Base-by-base conservation (phyloP, 768 basidiomycete species). In the Lactarius quietus region DNA sequence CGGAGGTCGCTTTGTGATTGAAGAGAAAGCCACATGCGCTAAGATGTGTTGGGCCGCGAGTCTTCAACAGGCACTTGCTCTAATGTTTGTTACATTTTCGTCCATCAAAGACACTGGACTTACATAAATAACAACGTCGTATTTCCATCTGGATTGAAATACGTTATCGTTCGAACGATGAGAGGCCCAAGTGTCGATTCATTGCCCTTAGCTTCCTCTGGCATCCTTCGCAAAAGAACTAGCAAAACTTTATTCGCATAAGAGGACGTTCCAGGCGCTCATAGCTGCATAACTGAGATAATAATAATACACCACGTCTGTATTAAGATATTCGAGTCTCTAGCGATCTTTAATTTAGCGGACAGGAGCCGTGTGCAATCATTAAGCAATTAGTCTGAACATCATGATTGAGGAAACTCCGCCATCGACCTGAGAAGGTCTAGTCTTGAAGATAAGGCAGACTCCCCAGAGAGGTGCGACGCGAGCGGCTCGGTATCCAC, bases 1-100 rank as follows among this genome's bases (percentile, higher is more conserved):
- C 89, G n/a, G 82, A 86, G 36, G 78, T 82, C 62, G 87, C 88
- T 38, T 76, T 93, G 60, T 88, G 77, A 74, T 15, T 33, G 26
- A 29, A 23, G 48, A 38, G 38, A 28, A 17, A 43, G 15, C 0
- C 6, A 7, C n/a, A 28, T 28, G 3, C 36, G 1, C 48, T 54
- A 53, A 35, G 54, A 4, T 38, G 17, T 23, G 5, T 55, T 62
- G 43, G 12, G 59, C 54, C 33, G 61, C 60, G 23, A 63, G 63
- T 76, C 75, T 79, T 79, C 76, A 80, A 79, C 75, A 78, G 75
- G 73, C 62, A 55, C 58, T 71, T 67, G 36, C 12, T 62, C 26
- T 36, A 20, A 39, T 48, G 35, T 26, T 33, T 17, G 26, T 60
- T 6, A n/a, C n/a, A 29, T 45, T 45, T 48, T 29, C 18, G 14